These are phyloP conservation scores for Lipomyces mesembrius DNA, from an alignment of 805 yeast species.

Conservation along the genomic window DNA sequence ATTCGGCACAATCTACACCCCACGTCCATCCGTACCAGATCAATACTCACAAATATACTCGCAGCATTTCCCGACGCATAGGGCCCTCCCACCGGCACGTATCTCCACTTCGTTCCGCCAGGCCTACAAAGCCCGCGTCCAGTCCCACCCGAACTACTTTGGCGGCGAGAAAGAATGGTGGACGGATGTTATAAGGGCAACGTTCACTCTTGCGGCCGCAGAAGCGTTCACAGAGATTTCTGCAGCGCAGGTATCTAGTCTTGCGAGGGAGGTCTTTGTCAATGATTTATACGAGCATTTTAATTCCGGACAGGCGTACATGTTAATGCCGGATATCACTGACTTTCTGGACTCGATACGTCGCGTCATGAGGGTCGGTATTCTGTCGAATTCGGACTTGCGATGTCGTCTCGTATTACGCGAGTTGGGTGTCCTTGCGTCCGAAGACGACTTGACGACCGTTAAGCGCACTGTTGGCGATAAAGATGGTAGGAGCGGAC, in stretches of 20 bases:
- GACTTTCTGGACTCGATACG: constrained; percentile 18
- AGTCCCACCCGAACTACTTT: constrained; percentile 29
- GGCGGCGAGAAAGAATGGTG: constrained; percentile 34
- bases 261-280: constrained; percentile 11
- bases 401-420: constrained; percentile 19
- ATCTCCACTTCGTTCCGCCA: constrained; percentile 4
- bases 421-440: constrained; percentile 20
- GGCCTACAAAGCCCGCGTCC: constrained; percentile 20
- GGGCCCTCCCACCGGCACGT: not conserved
- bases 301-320: constrained; percentile 27
- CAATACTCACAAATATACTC: constrained; percentile 22
- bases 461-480: not conserved
- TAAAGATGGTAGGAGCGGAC: not conserved
- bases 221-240: not conserved
- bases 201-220: constrained; percentile 18
- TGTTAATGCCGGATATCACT: constrained; percentile 16
- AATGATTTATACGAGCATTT: constrained; percentile 21
- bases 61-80: constrained; percentile 16
- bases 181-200: constrained; percentile 22
- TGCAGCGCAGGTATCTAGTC: not conserved
- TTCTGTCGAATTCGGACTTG: constrained; percentile 32
- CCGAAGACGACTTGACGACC: too few species aligned
- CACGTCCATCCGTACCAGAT: constrained; percentile 24
- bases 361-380: constrained; percentile 9
- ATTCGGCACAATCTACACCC: constrained; percentile 33